Base-by-base conservation (phyloP, 441 rosid genomes). In the Adansonia madagascariensis region DNA sequence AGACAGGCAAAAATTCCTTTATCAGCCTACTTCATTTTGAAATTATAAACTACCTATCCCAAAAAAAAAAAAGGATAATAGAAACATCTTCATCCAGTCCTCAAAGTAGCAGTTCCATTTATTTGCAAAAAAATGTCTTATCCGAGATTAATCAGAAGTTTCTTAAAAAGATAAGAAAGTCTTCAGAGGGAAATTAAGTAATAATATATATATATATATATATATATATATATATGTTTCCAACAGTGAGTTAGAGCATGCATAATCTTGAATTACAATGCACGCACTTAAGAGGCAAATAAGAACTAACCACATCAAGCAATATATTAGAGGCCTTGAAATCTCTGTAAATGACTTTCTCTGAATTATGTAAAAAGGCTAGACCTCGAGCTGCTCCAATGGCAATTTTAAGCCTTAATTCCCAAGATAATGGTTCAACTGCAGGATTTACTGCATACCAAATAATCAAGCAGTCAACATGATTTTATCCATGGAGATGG, bases 381-480 rank as follows among this genome's bases (percentile, higher is more conserved):
- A 76, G 41, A 46, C 78, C 78, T 18, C 72, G 63, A 52, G 78
- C 78, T 1, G 78, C 78, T 41, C 78, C 73, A 24, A 76, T 53
- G 55, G 24, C 46, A 8, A 76, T 76, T 55, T 76, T 64, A 52
- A 76, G 61, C 73, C 78, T 18, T n/a, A 67, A 65, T 7, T 53
- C 73, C 78, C 78, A 76, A 76, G 78, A 76, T 2, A 76, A 59
- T 2, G 78, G 73, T 65, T 76, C 78, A 52, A 76, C 67, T 39
- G 35, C 64, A 53, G 78, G 78, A 41, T 76, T 76, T 66, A 73
- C 78, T 76, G 78, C 72, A 39, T 57, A 17, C 49, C 71, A 49
- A 75, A 31, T 10, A 17, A 41, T 2, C 53, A 41, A 65, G n/a
- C 12, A 60, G 24, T 59, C 35, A 11, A 55, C 10, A 43, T 24